Conservation (phyloP, 805 yeast species). For the Yamadazyma takamatsuzukensis region DNA sequence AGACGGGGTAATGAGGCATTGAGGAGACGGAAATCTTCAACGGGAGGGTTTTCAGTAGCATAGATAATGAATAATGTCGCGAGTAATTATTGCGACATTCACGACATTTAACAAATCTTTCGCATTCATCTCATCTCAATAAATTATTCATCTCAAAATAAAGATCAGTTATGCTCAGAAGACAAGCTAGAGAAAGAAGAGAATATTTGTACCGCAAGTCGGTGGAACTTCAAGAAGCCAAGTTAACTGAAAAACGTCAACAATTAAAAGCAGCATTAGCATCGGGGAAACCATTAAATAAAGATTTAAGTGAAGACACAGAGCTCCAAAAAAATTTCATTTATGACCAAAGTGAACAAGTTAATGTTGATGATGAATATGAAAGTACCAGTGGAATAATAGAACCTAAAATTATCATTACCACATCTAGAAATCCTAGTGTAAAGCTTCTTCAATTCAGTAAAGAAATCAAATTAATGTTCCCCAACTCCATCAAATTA, state of each 20-base stretch:
- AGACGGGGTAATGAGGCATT: conserved; percentile 12
- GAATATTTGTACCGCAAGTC: conserved; percentile 90
- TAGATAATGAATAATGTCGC: not conserved
- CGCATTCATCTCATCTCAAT: conserved; percentile 12
- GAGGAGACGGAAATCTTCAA: too few relatives aligned
- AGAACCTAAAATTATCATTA: conserved; percentile 88
- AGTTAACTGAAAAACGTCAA: conserved; percentile 80
- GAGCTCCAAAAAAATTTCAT: conserved; percentile 76
- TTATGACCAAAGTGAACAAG: conserved; percentile 76
- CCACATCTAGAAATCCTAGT: conserved; percentile 91
- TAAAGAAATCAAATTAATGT: conserved; percentile 83
- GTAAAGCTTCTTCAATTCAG: conserved; percentile 84
- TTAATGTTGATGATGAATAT: conserved; percentile 86
- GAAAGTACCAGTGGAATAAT: conserved; percentile 78
- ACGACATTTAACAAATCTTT: too few relatives aligned
- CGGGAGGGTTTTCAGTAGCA: too few relatives aligned
- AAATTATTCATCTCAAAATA: not conserved
- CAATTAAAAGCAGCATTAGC: conserved; percentile 85
- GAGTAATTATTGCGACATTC: too few relatives aligned
- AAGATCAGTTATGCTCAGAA: conserved; percentile 53
- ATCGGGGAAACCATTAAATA: conserved; percentile 83
- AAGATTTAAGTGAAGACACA: conserved; percentile 85
- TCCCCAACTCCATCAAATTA: conserved; percentile 84
- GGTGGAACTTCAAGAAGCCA: conserved; percentile 84
- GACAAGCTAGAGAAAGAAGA: conserved; percentile 94